Evolutionary conservation across 306 rosid species (phyloP), one percentile per base, ranked within the genome.

Genomic region (Acacia crassicarpa): DNA sequence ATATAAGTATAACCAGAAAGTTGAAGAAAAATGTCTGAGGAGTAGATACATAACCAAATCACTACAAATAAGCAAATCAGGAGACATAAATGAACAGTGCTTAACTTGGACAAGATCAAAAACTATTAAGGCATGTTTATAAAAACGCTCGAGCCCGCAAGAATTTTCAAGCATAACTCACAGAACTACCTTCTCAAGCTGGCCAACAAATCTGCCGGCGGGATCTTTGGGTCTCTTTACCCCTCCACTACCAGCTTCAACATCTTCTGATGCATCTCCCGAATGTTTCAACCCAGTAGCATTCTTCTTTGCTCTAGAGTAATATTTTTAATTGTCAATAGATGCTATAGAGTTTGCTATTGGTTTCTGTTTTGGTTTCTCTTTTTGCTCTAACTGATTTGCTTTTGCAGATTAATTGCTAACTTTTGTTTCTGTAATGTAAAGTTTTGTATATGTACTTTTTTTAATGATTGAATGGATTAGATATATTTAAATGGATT

Each of bases 151-250:
- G 6, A 33, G 38, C 38, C 51, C 13, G 27, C 38, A 45, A 15
- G 15, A 69, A 46, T 59, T 25, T 0, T 33, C 38, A 33, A 33
- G 7, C 56, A 33, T 33, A 33, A 33, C 38, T 33, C 38, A 33
- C 38, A 2, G 7, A 5, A 86, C n/a, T 16, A 93, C 94, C 97
- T 93, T 88, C 80, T 49, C 89, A 0, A 94, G 98, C 81, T 93
- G 92, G 59, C 98, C 97, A 16, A 91, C 93, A 4, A 33, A 33
- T 33, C 38, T 3, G 93, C 86, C 78, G 0, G 74, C 5, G 11
- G 82, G 32, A 45, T 61, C 81, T 20, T 58, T 82, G 59, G 22
- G 59, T 19, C 59, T 53, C 22, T 9, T 7, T 20, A 54, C 25
- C 25, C 25, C 62, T 54, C 12, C 85, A 48, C 38, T 33, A 33